phyloP scores from a whole-genome alignment of 2,329 filamentous ascomycete species.

The Neofusicoccum laricinum region DNA sequence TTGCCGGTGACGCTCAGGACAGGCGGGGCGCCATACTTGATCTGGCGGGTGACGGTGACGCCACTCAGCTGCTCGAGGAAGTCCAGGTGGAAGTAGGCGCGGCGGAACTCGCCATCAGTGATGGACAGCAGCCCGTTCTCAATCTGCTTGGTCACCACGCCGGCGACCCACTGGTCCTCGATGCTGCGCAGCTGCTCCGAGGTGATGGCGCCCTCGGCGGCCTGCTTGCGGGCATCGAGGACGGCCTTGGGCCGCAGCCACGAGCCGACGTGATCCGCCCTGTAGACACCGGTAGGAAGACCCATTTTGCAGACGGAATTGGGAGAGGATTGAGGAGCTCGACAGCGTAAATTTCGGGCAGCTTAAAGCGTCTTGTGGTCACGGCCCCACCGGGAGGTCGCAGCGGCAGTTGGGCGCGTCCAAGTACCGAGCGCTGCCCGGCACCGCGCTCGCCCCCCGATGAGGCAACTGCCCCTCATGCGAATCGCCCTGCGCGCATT shows the following conservation, averaged over 20 bases:
- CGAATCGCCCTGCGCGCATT: not conserved
- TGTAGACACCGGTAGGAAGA: conserved; percentile 39
- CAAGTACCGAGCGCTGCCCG: conserved; percentile 4
- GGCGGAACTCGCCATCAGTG: conserved; percentile 57
- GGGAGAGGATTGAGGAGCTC: not conserved
- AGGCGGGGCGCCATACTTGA: conserved; percentile 51
- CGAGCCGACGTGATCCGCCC: conserved; percentile 56
- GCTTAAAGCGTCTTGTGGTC: not conserved
- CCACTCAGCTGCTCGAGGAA: conserved; percentile 55
- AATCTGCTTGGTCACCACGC: conserved; percentile 50
- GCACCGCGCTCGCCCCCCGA: not conserved
- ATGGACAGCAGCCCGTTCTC: conserved; percentile 49
- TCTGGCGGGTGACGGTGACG: conserved; percentile 50
- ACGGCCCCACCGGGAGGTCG: not conserved
- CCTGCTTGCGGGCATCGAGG: conserved; percentile 49
- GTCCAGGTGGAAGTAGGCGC: conserved; percentile 58
- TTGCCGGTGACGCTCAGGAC: conserved; percentile 54
- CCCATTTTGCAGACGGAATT: conserved; percentile 25
- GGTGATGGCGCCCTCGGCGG: conserved; percentile 43
- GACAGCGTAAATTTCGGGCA: not conserved
- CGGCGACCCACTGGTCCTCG: conserved; percentile 50
- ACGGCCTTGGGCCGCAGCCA: conserved; percentile 52
- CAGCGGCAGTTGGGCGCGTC: not conserved
- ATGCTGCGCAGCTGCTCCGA: conserved; percentile 47
- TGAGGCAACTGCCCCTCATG: not conserved